Conservation (phyloP, 2,329 filamentous ascomycete genomes). For the Cercospora brassicicola region DNA sequence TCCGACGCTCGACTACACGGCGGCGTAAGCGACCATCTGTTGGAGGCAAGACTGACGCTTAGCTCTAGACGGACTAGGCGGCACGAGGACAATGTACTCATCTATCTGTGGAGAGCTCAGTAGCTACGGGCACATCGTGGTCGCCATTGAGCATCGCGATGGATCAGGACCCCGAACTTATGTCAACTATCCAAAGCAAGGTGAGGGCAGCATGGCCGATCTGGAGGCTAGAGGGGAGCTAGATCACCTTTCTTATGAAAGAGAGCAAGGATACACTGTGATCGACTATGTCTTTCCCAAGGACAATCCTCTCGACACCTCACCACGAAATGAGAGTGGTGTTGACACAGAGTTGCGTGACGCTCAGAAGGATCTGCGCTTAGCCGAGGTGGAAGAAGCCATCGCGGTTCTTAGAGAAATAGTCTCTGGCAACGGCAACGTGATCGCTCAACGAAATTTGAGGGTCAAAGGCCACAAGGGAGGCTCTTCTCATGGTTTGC, state of each 20-base stretch:
- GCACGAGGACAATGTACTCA: constrained; percentile 63
- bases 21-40: not conserved
- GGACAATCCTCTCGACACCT: constrained; percentile 49
- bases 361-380: constrained; percentile 63
- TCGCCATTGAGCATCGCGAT: constrained; percentile 65
- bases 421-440: constrained; percentile 54
- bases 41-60: not conserved
- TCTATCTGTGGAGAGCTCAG: constrained; percentile 66
- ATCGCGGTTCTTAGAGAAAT: constrained; percentile 59
- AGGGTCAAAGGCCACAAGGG: constrained; percentile 59
- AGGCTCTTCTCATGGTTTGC: constrained; percentile 59
- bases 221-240: constrained; percentile 29
- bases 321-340: constrained; percentile 58
- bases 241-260: constrained; percentile 32
- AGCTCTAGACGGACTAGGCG: constrained; percentile 57
- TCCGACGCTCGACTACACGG: not conserved
- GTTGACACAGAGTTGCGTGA: constrained; percentile 61
- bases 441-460: constrained; percentile 55
- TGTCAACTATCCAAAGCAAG: constrained; percentile 55
- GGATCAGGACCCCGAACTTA: constrained; percentile 63
- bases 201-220: constrained; percentile 41
- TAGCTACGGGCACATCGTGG: constrained; percentile 65
- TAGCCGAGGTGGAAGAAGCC: constrained; percentile 65
- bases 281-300: constrained; percentile 61
- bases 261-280: constrained; percentile 31